Base-by-base conservation (phyloP, 495 filamentous ascomycete genomes). In the Staphylotrichum tortipilum region DNA sequence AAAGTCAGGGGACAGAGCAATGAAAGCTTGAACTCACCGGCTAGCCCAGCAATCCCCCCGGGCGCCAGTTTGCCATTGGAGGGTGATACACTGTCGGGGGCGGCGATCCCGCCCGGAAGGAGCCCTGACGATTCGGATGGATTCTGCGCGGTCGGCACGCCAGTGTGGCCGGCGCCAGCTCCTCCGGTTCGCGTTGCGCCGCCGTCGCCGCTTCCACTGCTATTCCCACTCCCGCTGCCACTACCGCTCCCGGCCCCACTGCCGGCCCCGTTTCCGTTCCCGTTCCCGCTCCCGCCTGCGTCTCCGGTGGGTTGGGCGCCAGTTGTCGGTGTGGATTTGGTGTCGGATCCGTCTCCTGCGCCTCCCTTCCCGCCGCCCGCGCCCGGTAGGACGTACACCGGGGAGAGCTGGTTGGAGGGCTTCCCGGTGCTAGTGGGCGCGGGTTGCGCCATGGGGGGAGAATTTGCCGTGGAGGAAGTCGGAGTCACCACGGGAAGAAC, bases 41-140 rank as follows among this genome's bases (percentile, higher is more conserved):
- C 39, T 0, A 49, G 44, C 3, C 54, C 54, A 5, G 54, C 54
- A 21, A 56, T 52, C 8, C 44, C 54, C 52, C 11, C 52, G 1
- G 45, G 24, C 3, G 43, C 12, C 1, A 49, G 18, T 3, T 41
- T 46, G 10, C 46, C 41, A 6, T 26, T 31, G 8, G 50, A 40
- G 5, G 43, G 9, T 7, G n/a, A 12, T 11, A n/a, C 41, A 14
- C 29, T 21, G 22, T 7, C 29, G 6, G 39, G 2, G 7, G 17
- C 34, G n/a, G n/a, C n/a, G n/a, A n/a, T n/a, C n/a, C n/a, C n/a
- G n/a, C n/a, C n/a, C n/a, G n/a, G n/a, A n/a, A n/a, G n/a, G n/a
- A n/a, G n/a, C n/a, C n/a, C n/a, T n/a, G n/a, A n/a, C n/a, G n/a
- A n/a, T n/a, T n/a, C n/a, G n/a, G 35, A 29, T 4, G 45, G 45